Evolutionary conservation across 305 asterid genomes (phyloP).

Genomic region (Rubia balearica): DNA sequence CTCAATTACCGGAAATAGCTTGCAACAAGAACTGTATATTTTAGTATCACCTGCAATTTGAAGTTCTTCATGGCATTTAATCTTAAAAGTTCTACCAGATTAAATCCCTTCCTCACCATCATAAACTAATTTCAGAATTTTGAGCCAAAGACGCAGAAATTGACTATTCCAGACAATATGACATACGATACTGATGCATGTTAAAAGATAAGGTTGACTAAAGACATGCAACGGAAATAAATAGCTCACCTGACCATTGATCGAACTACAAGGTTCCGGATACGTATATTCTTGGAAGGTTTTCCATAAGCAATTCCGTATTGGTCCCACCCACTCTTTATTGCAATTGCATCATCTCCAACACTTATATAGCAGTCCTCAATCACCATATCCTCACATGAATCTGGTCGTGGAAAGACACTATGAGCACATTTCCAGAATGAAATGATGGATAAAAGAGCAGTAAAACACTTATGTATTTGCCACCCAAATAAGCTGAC

Average conservation of each 20-base stretch:
- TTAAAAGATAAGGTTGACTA: not conserved
- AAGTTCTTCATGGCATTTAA: not conserved
- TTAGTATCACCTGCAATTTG: not conserved
- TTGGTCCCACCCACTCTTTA: constrained; percentile 97
- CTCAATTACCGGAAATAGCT: not conserved
- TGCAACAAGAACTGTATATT: not conserved
- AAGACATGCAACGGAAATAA: not conserved
- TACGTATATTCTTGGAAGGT: constrained; percentile 62
- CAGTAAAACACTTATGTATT: constrained; percentile 1
- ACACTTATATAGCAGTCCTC: constrained; percentile 87
- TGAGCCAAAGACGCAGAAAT: not conserved
- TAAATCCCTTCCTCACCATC: not conserved
- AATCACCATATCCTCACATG: constrained; percentile 74
- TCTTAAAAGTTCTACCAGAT: not conserved
- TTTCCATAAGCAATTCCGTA: constrained; percentile 64
- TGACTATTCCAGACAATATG: not conserved
- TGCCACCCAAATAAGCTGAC: not conserved
- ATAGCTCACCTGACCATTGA: constrained; percentile 71
- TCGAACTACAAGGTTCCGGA: constrained; percentile 66
- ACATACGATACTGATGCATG: not conserved
- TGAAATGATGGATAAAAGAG: not conserved
- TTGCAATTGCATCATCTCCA: constrained; percentile 79
- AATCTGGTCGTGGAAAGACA: constrained; percentile 38
- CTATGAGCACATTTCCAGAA: constrained; percentile 16
- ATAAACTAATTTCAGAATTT: not conserved